A percentile compares a stretch with the other conserved stretches of the same genome.
Evolutionary conservation across 2,329 filamentous ascomycete species (phyloP).

Genomic region (Ceratocystiopsis brevicomis): DNA sequence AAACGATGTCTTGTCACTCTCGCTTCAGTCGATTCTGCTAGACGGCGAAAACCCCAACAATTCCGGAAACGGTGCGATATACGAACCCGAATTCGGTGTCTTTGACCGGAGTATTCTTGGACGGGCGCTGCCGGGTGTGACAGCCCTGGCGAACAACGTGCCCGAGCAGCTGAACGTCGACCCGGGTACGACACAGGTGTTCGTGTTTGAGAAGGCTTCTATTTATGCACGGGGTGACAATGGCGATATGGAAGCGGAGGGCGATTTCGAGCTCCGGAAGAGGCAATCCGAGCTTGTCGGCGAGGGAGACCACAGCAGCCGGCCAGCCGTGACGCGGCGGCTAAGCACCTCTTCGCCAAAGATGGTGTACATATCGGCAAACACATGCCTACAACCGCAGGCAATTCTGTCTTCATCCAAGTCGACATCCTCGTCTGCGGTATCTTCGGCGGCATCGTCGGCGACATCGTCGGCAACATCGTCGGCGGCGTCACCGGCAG

Average conservation of each 20-base stretch:
- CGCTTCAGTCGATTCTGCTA: neutral
- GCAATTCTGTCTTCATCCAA: slow-evolving; percentile 22
- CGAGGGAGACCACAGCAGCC: slow-evolving; percentile 8
- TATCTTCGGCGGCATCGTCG: slow-evolving; percentile 16
- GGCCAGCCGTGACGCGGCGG: slow-evolving; percentile 4
- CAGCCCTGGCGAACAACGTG: slow-evolving; percentile 43
- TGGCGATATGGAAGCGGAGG: neutral
- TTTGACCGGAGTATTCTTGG: slow-evolving; percentile 46
- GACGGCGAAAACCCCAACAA: neutral
- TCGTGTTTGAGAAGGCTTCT: slow-evolving; percentile 39
- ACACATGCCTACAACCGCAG: slow-evolving; percentile 62
- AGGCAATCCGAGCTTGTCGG: slow-evolving; percentile 6
- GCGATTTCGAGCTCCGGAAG: slow-evolving; percentile 11
- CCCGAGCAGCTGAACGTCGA: slow-evolving; percentile 38
- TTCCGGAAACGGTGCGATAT: slow-evolving; percentile 14
- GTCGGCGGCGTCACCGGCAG: slow-evolving; percentile 15
- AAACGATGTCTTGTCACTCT: neutral
- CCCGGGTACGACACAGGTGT: slow-evolving; percentile 43
- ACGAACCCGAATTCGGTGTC: slow-evolving; percentile 41
- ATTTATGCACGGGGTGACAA: slow-evolving; percentile 21
- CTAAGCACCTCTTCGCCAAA: slow-evolving; percentile 12
- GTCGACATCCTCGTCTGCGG: slow-evolving; percentile 18
- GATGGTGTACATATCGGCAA: slow-evolving; percentile 63
- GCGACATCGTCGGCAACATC: slow-evolving; percentile 18
- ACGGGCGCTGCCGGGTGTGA: slow-evolving; percentile 33